phyloP scores from a whole-genome alignment of 2,329 filamentous ascomycete species.

The Botrytis fragariae region DNA sequence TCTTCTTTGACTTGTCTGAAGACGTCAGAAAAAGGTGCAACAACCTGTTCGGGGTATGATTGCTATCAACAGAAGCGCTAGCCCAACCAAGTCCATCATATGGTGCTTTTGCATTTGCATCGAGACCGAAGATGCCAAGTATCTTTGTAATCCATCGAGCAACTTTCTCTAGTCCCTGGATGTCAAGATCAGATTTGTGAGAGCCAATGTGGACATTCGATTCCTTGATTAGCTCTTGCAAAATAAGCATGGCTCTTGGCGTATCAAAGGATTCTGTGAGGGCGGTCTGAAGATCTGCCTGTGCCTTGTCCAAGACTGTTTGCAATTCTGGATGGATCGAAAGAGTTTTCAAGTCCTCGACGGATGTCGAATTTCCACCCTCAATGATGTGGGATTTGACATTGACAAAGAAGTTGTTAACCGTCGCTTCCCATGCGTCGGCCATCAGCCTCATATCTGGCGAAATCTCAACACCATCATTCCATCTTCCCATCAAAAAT shows the following conservation, averaged over 20 bases:
- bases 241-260: constrained; percentile 71
- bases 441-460: constrained; percentile 74
- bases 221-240: constrained; percentile 73
- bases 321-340: constrained; percentile 16
- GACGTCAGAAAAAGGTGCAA: constrained; percentile 48
- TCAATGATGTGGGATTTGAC: constrained; percentile 32
- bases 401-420: constrained; percentile 55
- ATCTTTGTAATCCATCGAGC: constrained; percentile 81
- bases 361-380: constrained; percentile 12
- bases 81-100: constrained; percentile 59
- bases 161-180: constrained; percentile 52
- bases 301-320: constrained; percentile 46
- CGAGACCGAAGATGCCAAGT: constrained; percentile 80
- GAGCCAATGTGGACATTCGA: constrained; percentile 63
- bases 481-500: constrained; percentile 86
- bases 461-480: constrained; percentile 87
- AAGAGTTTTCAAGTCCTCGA: constrained; percentile 27
- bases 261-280: constrained; percentile 88
- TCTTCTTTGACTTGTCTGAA: constrained; percentile 48
- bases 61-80: constrained; percentile 40
- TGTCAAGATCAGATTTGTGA: constrained; percentile 44
- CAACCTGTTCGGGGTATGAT: constrained; percentile 42
- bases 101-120: constrained; percentile 55
- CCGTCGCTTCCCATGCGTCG: constrained; percentile 64
- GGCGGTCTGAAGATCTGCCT: constrained; percentile 55